Evolutionary conservation across 495 filamentous ascomycete species (phyloP).

Genomic region (Neurospora tetrasperma): DNA sequence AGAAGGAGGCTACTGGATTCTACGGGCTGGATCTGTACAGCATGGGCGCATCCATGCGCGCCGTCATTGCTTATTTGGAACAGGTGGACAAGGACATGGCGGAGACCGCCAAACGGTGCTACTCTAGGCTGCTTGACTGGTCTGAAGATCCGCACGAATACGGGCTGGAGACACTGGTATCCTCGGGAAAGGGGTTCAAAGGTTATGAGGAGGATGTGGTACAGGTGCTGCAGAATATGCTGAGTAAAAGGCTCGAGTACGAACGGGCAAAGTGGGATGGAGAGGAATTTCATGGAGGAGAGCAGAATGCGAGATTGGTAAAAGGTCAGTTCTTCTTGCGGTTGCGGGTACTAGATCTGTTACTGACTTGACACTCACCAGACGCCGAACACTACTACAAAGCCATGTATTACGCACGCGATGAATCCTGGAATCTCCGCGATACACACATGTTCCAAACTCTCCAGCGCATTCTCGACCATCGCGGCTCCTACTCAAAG

Average conservation of each 20-base stretch:
- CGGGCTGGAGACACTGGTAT: constrained; percentile 36
- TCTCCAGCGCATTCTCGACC: constrained; percentile 35
- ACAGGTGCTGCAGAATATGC: constrained; percentile 35
- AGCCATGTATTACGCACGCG: constrained; percentile 47
- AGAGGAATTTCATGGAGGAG: constrained; percentile 42
- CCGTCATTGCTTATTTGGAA: constrained; percentile 46
- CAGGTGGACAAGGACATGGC: constrained; percentile 36
- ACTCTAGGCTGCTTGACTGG: constrained; percentile 41
- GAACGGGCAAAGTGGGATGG: constrained; percentile 24
- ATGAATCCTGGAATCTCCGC: constrained; percentile 47
- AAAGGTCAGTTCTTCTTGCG: constrained; percentile 16
- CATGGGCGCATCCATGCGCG: constrained; percentile 41
- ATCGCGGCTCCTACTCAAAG: constrained; percentile 31
- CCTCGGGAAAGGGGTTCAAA: constrained; percentile 21
- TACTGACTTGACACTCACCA: neutral
- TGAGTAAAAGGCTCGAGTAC: constrained; percentile 39
- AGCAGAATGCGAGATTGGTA: constrained; percentile 48
- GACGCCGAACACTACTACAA: constrained; percentile 51
- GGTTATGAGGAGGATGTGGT: constrained; percentile 42
- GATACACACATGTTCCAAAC: constrained; percentile 52
- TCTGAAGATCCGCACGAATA: constrained; percentile 43
- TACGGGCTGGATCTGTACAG: constrained; percentile 49
- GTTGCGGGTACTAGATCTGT: neutral
- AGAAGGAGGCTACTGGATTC: constrained; percentile 34
- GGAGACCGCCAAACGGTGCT: constrained; percentile 34